A percentile compares a stretch with the other conserved stretches of the same genome.
phyloP scores from a whole-genome alignment of 352 stramenopile genomes.

The Phytopythium cucurbitacearum region DNA sequence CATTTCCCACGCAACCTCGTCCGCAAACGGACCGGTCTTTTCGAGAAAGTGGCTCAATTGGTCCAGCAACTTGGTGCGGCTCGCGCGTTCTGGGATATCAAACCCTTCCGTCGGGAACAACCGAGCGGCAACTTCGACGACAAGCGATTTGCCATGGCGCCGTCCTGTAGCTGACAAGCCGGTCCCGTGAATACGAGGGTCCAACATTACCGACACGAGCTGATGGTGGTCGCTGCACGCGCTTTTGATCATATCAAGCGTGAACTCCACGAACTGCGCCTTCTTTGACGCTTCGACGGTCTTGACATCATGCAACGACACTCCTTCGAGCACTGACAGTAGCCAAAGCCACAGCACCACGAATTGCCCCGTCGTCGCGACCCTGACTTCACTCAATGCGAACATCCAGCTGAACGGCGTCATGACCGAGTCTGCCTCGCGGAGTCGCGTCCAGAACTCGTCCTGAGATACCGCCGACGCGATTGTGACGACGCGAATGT shows the following conservation, averaged over 20 bases:
- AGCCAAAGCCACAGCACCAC: constrained; percentile 48
- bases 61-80: constrained; percentile 21
- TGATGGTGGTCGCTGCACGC: constrained; percentile 25
- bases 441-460: constrained; percentile 32
- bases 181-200: constrained; percentile 33
- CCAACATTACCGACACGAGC: constrained; percentile 40
- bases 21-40: constrained; percentile 29
- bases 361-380: constrained; percentile 33
- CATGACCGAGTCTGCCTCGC: constrained; percentile 25
- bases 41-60: constrained; percentile 36
- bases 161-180: constrained; percentile 35
- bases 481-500: constrained; percentile 14
- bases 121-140: constrained; percentile 27
- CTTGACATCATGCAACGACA: constrained; percentile 10
- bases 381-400: constrained; percentile 27
- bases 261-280: constrained; percentile 5
- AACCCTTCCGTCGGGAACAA: constrained; percentile 18
- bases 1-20: constrained; percentile 50
- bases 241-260: constrained; percentile 7
- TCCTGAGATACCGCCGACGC: constrained; percentile 6
- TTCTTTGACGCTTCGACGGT: constrained; percentile 2
- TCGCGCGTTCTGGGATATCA: constrained; percentile 4
- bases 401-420: constrained; percentile 44
- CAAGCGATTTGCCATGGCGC: constrained; percentile 39
- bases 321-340: constrained; percentile 14